A percentile compares a stretch with the other conserved stretches of the same genome.
These are phyloP conservation scores for Termitomyces sp. DNA, from an alignment of 768 basidiomycete genomes.

Conservation along the genomic window DNA sequence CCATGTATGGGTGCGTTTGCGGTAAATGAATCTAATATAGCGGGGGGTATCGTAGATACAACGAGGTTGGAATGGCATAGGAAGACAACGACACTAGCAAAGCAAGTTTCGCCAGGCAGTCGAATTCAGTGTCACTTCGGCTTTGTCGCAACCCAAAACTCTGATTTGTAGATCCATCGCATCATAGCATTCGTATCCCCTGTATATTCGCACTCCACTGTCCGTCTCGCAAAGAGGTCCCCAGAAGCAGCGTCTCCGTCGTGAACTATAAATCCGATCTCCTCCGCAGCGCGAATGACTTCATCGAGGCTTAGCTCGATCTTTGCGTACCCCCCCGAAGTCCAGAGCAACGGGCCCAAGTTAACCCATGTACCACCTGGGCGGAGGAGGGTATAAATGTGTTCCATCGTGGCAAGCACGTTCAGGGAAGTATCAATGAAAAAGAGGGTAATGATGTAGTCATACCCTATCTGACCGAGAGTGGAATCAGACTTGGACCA, in stretches of 20 bases:
- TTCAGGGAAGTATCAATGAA: conserved; percentile 66
- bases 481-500: conserved; percentile 15
- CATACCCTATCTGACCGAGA: conserved; percentile 37
- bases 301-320: conserved; percentile 67
- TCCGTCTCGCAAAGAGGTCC: conserved; percentile 28
- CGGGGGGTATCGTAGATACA: neutral
- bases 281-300: conserved; percentile 47
- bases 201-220: conserved; percentile 67
- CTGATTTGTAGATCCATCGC: conserved; percentile 65
- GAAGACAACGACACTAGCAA: neutral
- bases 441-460: conserved; percentile 63
- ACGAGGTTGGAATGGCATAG: no score
- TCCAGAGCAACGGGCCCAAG: conserved; percentile 67
- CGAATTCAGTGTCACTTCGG: conserved; percentile 17
- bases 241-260: conserved; percentile 16
- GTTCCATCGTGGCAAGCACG: conserved; percentile 50
- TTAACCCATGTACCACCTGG: conserved; percentile 74
- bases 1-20: neutral
- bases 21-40: neutral
- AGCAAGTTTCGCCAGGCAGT: neutral
- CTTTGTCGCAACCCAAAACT: conserved; percentile 64
- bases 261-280: conserved; percentile 53
- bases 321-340: conserved; percentile 50
- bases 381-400: conserved; percentile 54
- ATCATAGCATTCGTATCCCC: conserved; percentile 64